Conservation (phyloP, 305 asterid species). For the Caryopteris hybrid region DNA sequence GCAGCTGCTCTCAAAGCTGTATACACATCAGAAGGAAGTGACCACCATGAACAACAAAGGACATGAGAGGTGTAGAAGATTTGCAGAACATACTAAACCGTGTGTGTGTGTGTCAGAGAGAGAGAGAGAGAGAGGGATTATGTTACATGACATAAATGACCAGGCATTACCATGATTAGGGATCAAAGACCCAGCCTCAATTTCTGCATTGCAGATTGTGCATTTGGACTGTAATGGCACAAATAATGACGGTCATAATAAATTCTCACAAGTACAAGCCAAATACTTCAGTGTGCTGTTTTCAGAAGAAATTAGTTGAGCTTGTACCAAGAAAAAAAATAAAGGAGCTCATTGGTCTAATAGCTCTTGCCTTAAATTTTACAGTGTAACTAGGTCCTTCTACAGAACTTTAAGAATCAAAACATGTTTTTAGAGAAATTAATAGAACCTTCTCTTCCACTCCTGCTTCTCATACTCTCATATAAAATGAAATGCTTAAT, state of each 20-base stretch:
- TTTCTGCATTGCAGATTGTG: slow-evolving; percentile 70
- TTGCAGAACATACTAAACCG: slow-evolving; percentile 8
- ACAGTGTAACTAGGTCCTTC: not conserved
- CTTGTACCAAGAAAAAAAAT: not conserved
- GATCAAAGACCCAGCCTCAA: slow-evolving; percentile 61
- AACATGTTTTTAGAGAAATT: not conserved
- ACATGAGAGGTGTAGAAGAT: slow-evolving; percentile 16
- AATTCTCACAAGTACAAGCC: slow-evolving; percentile 8
- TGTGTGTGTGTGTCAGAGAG: not conserved
- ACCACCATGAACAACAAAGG: slow-evolving; percentile 15
- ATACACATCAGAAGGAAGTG: slow-evolving; percentile 19
- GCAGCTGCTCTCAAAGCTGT: slow-evolving; percentile 95
- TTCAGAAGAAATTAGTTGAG: not conserved
- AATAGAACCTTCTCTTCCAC: not conserved
- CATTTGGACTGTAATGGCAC: slow-evolving; percentile 74
- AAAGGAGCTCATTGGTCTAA: not conserved
- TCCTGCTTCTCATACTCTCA: not conserved
- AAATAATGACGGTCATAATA: slow-evolving; percentile 15
- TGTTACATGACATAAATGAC: too few relatives aligned
- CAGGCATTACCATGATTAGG: slow-evolving; percentile 74
- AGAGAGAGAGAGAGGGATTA: not conserved
- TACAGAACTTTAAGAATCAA: not conserved
- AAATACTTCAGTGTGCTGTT: not conserved
- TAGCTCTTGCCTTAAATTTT: slow-evolving; percentile 1
- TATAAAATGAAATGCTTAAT: not conserved